These are phyloP conservation scores for Pseudophaeomoniella oleicola DNA, from an alignment of 2,329 filamentous ascomycete genomes.

Conservation along the genomic window DNA sequence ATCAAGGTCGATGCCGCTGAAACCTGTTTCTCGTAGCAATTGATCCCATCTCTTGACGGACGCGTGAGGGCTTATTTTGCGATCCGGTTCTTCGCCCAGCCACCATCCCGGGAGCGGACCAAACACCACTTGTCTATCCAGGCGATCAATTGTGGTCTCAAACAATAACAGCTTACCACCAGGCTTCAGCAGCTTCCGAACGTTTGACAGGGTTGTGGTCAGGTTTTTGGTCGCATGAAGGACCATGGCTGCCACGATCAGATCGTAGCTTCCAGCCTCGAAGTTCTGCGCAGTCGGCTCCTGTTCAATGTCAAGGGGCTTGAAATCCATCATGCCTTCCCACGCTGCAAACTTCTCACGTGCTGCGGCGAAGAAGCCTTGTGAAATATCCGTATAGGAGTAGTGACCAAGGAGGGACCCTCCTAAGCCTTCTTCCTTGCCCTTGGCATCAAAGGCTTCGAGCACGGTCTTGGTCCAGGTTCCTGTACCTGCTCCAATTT, in stretches of 20 bases:
- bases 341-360: slow-evolving; percentile 4
- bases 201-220: slow-evolving; percentile 12
- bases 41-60: too few relatives aligned
- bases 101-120: slow-evolving; percentile 1
- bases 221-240: slow-evolving; percentile 17
- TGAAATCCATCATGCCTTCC: slow-evolving; percentile 12
- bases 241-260: slow-evolving; percentile 21
- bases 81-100: neutral
- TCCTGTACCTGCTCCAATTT: slow-evolving; percentile 18
- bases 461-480: slow-evolving; percentile 10
- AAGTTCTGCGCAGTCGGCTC: slow-evolving; percentile 17
- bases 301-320: slow-evolving; percentile 16
- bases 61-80: neutral
- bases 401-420: slow-evolving; percentile 3
- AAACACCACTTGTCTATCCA: neutral
- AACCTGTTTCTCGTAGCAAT: neutral
- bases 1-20: neutral
- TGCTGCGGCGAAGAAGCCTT: slow-evolving; percentile 8
- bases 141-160: slow-evolving; percentile 3
- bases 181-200: slow-evolving; percentile 14
- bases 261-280: slow-evolving; percentile 14
- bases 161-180: slow-evolving; percentile 5
- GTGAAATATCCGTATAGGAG: slow-evolving; percentile 12
- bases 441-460: slow-evolving; percentile 2
- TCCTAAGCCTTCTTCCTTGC: too few relatives aligned